A percentile compares a stretch with the other conserved stretches of the same genome.
Conservation (phyloP, 169 alveolate species). For the Cryptosporidium ubiquitum region DNA sequence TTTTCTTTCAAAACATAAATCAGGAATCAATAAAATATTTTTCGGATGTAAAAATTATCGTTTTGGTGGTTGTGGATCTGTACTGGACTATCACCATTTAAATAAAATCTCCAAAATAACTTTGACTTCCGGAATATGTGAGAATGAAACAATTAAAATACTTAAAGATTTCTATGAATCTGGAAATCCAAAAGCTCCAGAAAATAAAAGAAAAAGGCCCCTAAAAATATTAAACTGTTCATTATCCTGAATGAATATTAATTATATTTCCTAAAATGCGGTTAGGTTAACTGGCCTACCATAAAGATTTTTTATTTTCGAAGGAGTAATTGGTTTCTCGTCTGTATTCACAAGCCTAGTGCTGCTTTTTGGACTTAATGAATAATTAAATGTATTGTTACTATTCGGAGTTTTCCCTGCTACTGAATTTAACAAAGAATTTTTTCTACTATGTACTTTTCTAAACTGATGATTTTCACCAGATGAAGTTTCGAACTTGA, state of each 20-base stretch:
- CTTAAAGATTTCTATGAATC: constrained; percentile 45
- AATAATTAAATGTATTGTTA: background rate
- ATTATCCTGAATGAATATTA: background rate
- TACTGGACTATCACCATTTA: constrained; percentile 10
- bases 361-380: constrained; percentile 43
- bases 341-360: constrained; percentile 26
- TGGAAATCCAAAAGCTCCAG: constrained; percentile 72
- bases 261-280: constrained; percentile 41
- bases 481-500: background rate
- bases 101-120: background rate
- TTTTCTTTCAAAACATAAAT: background rate
- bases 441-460: background rate
- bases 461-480: background rate
- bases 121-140: constrained; percentile 41
- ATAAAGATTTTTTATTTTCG: constrained; percentile 27
- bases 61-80: constrained; percentile 73
- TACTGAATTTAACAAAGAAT: background rate
- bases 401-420: constrained; percentile 7
- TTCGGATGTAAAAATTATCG: constrained; percentile 62
- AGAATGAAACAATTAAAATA: constrained; percentile 34
- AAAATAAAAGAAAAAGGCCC: constrained; percentile 56
- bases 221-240: background rate
- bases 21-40: constrained; percentile 36
- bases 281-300: constrained; percentile 64
- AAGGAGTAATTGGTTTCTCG: constrained; percentile 59